Base-by-base conservation (phyloP, 2,329 filamentous ascomycete species). In the Pyrenophora teres region DNA sequence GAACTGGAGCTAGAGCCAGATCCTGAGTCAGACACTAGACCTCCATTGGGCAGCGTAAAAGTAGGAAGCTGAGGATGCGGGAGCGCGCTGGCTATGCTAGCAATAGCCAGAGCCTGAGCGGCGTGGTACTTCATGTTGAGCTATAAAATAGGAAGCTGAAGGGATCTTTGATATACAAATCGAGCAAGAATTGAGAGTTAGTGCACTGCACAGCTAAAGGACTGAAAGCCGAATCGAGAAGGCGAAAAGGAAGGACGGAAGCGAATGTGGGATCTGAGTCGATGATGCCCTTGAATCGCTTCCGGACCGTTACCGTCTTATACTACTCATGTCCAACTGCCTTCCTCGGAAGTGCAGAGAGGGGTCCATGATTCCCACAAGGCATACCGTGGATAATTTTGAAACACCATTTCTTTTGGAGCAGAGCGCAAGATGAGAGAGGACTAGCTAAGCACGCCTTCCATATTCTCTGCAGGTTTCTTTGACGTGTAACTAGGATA, bases 101-200 rank as follows among this genome's bases (percentile, higher is more conserved):
- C 62, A 9, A 69, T 50, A 31, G 54, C 56, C 15, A 68, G 23
- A 30, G 67, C 4, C 4, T 53, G 54, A 10, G 43, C 52, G 25
- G 57, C 50, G 5, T 59, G 52, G 53, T 62, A 64, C 50, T 63
- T 70, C 68, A 69, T 70, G n/a, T 59, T 62, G 52, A 23, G 3
- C 7, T 9, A 1, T 38, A 27, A 16, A 18, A 45, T 13, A 15
- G 6, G 16, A 3, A 4, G 6, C 1, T 12, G 49, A 40, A 40
- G 13, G 1, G 21, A 9, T 15, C 3, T 15, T 23, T 23, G 18
- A 15, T 16, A 6, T 33, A 8, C 15, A 15, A 15, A 15, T 35
- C 3, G 18, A 40, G 8, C 10, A 21, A 31, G 10, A 25, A 40
- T 18, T 15, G 3, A 44, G 6, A 16, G 27, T 53, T 39, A 12